A percentile compares a stretch with the other conserved stretches of the same genome.
Conservation (phyloP, 208 protist species). For the Tritrichomonas musculus region DNA sequence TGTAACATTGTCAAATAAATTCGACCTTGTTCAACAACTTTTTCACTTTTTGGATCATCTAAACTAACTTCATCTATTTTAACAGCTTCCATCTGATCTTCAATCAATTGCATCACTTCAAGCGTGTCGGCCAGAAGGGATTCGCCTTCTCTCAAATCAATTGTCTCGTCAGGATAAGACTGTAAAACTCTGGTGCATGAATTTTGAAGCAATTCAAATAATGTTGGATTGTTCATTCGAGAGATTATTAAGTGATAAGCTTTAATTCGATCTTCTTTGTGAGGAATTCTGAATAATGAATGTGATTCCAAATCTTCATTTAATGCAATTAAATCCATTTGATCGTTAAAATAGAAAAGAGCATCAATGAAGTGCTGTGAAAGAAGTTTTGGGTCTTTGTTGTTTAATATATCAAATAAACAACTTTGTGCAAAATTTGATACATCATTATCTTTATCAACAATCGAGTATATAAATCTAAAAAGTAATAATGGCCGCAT, state of each 20-base stretch:
- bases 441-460: not conserved
- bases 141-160: not conserved
- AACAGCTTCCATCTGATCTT: constrained; percentile 8
- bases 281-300: not conserved
- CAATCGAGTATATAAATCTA: not conserved
- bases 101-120: not conserved
- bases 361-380: not conserved
- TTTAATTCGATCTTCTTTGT: not conserved
- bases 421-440: not conserved
- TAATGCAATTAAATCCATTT: not conserved
- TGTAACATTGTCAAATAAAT: not conserved
- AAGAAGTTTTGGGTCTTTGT: not conserved
- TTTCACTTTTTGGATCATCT: not conserved
- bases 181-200: not conserved
- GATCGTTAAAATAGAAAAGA: not conserved
- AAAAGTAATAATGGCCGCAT: not conserved
- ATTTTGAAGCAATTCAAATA: not conserved
- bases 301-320: not conserved
- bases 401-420: not conserved
- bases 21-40: not conserved
- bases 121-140: not conserved
- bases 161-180: not conserved
- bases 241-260: not conserved
- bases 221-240: not conserved
- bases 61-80: not conserved